A percentile compares a stretch with the other conserved stretches of the same genome.
Conservation (phyloP, 257 asterid species). For the Solanum neorickii region DNA sequence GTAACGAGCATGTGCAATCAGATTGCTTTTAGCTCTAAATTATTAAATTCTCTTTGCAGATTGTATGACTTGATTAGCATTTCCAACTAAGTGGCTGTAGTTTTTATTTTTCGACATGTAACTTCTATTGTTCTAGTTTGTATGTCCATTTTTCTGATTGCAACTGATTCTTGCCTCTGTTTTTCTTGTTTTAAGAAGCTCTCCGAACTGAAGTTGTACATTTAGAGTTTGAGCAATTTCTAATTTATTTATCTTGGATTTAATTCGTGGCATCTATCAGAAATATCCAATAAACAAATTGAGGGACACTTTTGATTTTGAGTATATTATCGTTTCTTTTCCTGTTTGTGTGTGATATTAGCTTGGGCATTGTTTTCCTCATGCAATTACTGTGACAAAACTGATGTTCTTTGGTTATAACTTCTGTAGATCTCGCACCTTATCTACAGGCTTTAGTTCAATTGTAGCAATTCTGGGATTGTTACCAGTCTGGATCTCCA, state of each 20-base stretch:
- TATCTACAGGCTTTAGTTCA: conserved; percentile 40
- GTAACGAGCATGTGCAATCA: background rate
- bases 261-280: background rate
- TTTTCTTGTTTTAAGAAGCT: background rate
- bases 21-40: background rate
- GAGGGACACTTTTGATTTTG: background rate
- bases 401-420: background rate
- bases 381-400: background rate
- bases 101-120: background rate
- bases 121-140: background rate
- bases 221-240: background rate
- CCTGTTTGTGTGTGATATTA: background rate
- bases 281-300: background rate
- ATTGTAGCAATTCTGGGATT: conserved; percentile 51
- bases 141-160: background rate
- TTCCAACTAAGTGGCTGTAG: background rate
- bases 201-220: background rate
- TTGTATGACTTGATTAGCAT: background rate
- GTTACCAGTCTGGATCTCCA: conserved; percentile 39
- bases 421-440: conserved; percentile 36
- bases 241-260: background rate
- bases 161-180: background rate
- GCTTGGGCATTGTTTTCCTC: background rate
- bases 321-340: background rate
- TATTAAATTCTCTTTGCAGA: background rate